These are phyloP conservation scores for Colletotrichum agaves DNA, from an alignment of 2,329 filamentous ascomycete genomes.

Conservation along the genomic window DNA sequence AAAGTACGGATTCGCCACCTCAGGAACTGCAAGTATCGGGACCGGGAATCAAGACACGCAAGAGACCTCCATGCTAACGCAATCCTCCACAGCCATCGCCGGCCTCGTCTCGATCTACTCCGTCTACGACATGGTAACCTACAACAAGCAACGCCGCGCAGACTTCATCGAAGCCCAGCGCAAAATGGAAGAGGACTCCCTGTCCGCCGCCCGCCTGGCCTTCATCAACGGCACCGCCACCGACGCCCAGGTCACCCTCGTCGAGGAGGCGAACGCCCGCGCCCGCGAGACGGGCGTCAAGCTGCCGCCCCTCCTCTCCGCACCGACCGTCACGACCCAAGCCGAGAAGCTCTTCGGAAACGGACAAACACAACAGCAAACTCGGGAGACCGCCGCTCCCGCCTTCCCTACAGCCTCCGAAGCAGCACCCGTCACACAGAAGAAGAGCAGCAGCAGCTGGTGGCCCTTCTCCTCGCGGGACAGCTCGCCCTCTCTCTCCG, in stretches of 20 bases:
- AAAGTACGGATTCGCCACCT: not conserved
- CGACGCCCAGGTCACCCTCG: conserved; percentile 65
- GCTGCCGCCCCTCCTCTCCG: conserved; percentile 62
- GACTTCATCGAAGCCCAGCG: conserved; percentile 68
- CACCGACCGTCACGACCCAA: conserved; percentile 47
- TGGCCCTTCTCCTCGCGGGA: conserved; percentile 50
- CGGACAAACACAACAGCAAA: conserved; percentile 33
- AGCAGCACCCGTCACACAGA: conserved; percentile 13
- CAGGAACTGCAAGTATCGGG: not conserved
- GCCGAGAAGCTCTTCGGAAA: conserved; percentile 29
- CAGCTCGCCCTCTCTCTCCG: conserved; percentile 46
- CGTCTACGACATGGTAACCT: conserved; percentile 69
- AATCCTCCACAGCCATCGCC: conserved; percentile 58
- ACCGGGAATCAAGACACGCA: not conserved
- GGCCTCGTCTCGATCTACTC: conserved; percentile 68
- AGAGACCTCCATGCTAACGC: not conserved
- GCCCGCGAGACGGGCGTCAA: conserved; percentile 58
- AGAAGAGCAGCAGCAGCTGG: conserved; percentile 43
- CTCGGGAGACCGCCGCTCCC: conserved; percentile 34
- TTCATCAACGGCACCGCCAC: conserved; percentile 69
- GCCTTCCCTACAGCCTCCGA: conserved; percentile 38
- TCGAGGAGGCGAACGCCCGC: conserved; percentile 65
- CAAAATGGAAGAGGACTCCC: conserved; percentile 63
- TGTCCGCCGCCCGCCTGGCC: conserved; percentile 67
- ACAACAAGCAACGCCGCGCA: conserved; percentile 68